Percentiles rank a stretch among this genome's conserved stretches.
These are phyloP conservation scores for Calycina herbarum DNA, from an alignment of 2,329 filamentous ascomycete genomes.

Conservation along the genomic window DNA sequence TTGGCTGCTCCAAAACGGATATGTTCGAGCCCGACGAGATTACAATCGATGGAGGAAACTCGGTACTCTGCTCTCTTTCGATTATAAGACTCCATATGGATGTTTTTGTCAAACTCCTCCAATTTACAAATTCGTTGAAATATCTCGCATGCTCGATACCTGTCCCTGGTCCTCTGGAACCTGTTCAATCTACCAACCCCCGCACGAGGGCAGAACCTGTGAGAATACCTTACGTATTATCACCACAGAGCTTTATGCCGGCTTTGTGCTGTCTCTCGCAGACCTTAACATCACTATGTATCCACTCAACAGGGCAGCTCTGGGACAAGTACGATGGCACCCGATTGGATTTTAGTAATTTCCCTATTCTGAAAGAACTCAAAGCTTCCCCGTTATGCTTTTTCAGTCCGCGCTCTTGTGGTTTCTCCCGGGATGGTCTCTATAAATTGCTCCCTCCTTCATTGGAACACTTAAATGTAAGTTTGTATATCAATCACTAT, in stretches of 20 bases:
- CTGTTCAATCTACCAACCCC: not conserved
- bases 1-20: not conserved
- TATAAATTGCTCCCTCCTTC: not conserved
- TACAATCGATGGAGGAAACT: not conserved
- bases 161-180: not conserved
- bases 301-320: not conserved
- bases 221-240: not conserved
- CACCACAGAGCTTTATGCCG: not conserved
- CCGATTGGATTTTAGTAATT: not conserved
- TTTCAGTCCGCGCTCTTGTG: not conserved
- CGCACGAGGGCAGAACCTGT: not conserved
- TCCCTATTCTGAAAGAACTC: not conserved
- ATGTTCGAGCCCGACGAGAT: not conserved
- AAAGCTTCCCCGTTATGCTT: not conserved
- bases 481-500: not conserved
- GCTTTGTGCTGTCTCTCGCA: not conserved
- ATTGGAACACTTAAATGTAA: not conserved
- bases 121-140: not conserved
- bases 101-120: not conserved
- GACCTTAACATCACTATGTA: not conserved
- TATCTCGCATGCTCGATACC: not conserved
- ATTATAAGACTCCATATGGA: not conserved
- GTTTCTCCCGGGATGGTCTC: not conserved
- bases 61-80: not conserved
- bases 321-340: not conserved